phyloP scores from a whole-genome alignment of 441 rosid species.

The Macaranga tanarius region DNA sequence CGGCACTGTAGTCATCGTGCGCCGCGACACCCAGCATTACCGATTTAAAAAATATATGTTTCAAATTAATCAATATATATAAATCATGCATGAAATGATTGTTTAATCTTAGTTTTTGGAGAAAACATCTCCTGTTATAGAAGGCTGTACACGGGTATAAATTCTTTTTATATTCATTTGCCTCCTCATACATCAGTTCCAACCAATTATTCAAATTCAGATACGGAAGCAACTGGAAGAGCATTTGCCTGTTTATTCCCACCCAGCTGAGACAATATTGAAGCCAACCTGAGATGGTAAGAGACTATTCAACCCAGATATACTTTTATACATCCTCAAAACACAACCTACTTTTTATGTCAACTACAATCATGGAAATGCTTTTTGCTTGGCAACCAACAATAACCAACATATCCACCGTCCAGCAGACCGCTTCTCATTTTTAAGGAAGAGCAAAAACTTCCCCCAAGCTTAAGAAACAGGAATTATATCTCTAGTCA shows the following conservation, averaged over 20 bases:
- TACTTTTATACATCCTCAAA: neutral
- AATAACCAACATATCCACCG: neutral
- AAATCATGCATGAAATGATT: too few relatives aligned
- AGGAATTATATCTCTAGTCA: neutral
- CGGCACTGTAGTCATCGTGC: too few relatives aligned
- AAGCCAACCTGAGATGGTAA: conserved; percentile 3
- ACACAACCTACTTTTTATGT: neutral
- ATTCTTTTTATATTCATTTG: too few relatives aligned
- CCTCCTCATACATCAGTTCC: too few relatives aligned
- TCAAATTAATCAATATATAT: too few relatives aligned
- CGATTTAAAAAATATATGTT: too few relatives aligned
- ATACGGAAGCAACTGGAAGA: neutral
- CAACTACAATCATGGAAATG: neutral
- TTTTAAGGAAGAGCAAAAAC: neutral
- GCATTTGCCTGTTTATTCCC: neutral
- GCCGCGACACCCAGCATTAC: too few relatives aligned
- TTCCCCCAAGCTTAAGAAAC: neutral
- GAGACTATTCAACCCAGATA: neutral
- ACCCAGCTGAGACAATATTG: neutral
- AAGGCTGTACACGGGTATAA: too few relatives aligned
- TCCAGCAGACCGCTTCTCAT: neutral
- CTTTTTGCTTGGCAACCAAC: neutral
- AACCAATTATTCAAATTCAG: neutral
- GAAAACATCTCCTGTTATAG: too few relatives aligned
- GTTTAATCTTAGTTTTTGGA: too few relatives aligned